Base-by-base conservation (phyloP, 2,329 filamentous ascomycete species). In the Rachicladosporium sp. region DNA sequence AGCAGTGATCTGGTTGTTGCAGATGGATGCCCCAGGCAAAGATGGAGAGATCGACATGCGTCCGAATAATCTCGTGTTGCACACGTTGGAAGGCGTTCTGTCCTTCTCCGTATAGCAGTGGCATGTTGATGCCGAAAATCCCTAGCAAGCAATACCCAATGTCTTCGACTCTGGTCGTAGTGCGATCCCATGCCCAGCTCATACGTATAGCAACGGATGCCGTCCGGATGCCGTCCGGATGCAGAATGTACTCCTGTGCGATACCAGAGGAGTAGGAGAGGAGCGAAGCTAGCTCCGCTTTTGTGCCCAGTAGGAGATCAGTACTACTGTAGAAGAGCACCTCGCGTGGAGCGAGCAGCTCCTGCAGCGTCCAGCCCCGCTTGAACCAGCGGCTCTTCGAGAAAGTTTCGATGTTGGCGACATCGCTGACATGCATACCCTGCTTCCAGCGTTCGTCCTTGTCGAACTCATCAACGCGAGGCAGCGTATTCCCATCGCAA, bases 1-100 rank as follows among this genome's bases (percentile, higher is more conserved):
- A 19, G 15, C 15, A 19, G 15, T 19, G 15, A 19, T 19, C 15
- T 19, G 15, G 15, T 19, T 19, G 15, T 19, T 19, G 15, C 15
- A 19, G 15, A 19, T 19, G 3, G 5, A 19, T 19, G 15, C 15
- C 15, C 48, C 49, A 52, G 4, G 46, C 46, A 40, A 52, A 51
- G 21, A 53, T 48, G 5, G 48, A 50, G 12, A 46, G 39, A 31
- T 54, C 52, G 19, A 48, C 43, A 10, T 30, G 32, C 4, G 31
- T 29, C 29, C 38, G 43, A 11, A 53, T 39, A n/a, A 55, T 49
- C 37, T 49, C 50, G 12, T 50, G 43, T 34, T 54, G 52, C 2
- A 55, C 45, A 4, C 50, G 41, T n/a, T 35, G 37, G 36, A 53
- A 54, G 4, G 48, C 43, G 29, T 37, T 37, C 8, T 9, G 13